These are phyloP conservation scores for Lecanicillium sp. DNA, from an alignment of 2,329 filamentous ascomycete genomes.

Conservation along the genomic window DNA sequence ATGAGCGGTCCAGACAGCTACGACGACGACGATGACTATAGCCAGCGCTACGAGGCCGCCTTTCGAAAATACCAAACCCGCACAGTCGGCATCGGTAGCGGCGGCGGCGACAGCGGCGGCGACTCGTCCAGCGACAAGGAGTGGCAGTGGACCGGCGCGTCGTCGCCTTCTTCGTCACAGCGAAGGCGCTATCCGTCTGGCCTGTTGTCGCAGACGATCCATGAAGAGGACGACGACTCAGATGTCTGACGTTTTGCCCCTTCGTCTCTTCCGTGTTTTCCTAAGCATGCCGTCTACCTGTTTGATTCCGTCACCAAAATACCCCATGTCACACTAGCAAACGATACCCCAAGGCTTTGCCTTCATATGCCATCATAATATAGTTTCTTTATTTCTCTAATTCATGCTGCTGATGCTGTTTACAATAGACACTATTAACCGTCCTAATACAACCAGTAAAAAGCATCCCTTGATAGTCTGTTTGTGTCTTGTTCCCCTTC, in stretches of 20 bases:
- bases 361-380: background rate
- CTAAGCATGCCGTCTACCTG: no score
- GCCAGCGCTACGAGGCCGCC: conserved; percentile 10
- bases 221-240: conserved; percentile 62
- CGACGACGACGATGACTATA: conserved; percentile 6
- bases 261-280: no score
- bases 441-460: no score
- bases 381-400: background rate
- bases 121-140: conserved; percentile 27
- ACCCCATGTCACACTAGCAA: no score
- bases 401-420: background rate
- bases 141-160: conserved; percentile 20
- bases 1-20: conserved; percentile 17
- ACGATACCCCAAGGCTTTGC: background rate
- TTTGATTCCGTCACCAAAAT: no score
- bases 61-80: no score
- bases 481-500: no score
- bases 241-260: conserved; percentile 22
- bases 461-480: no score
- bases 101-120: conserved; percentile 5
- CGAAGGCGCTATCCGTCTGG: conserved; percentile 36
- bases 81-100: no score
- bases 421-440: no score
- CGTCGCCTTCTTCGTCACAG: conserved; percentile 13
- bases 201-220: conserved; percentile 58